Evolutionary conservation across 2,329 filamentous ascomycete species (phyloP).

Genomic region (Emmonsia crescens): DNA sequence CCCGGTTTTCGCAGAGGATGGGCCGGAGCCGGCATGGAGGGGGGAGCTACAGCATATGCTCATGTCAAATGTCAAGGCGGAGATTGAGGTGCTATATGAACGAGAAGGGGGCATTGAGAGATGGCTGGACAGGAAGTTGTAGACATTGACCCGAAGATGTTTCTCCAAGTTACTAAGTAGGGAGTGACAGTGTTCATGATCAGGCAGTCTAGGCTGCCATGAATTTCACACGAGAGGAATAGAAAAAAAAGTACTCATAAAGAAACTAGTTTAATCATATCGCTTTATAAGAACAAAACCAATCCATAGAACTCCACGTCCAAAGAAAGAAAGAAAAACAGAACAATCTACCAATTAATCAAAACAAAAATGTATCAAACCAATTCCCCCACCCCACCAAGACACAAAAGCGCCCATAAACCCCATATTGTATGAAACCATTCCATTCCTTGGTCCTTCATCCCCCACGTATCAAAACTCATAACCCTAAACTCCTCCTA

Average conservation of each 20-base stretch:
- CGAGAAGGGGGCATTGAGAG: slow-evolving; percentile 29
- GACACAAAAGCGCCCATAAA: not conserved
- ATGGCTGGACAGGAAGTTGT: slow-evolving; percentile 34
- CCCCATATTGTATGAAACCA: not conserved
- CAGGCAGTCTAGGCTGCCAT: no score
- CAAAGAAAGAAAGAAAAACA: not conserved
- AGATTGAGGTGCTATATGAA: slow-evolving; percentile 47
- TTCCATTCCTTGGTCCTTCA: not conserved
- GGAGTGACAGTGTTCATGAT: not conserved
- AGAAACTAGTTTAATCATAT: not conserved
- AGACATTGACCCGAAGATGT: not conserved
- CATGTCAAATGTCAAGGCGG: slow-evolving; percentile 51
- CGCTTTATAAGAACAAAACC: slow-evolving; percentile 2
- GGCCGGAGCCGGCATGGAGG: slow-evolving; percentile 37
- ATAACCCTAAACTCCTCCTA: slow-evolving; percentile 65
- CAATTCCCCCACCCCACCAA: not conserved
- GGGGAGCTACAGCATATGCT: slow-evolving; percentile 50
- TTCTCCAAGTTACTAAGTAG: not conserved
- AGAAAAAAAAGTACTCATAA: not conserved
- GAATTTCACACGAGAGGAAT: not conserved
- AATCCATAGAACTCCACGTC: not conserved
- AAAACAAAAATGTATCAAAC: not conserved
- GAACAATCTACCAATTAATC: slow-evolving; percentile 11
- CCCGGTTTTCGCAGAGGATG: slow-evolving; percentile 33
- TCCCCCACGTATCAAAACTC: not conserved